Conservation (phyloP, 2,329 filamentous ascomycete genomes). For the Pseudogymnoascus sp. region DNA sequence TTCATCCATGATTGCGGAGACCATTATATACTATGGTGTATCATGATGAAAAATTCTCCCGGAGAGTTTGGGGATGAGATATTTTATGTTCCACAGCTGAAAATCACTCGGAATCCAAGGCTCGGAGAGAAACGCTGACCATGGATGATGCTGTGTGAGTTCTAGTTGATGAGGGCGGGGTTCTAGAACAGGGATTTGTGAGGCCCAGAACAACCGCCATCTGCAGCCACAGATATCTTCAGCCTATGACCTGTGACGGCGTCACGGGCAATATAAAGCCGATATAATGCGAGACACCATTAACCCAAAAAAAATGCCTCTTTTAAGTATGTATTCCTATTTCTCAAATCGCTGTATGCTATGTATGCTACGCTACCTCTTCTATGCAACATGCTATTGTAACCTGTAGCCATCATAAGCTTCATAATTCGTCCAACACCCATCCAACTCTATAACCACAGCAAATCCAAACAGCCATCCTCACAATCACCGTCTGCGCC, state of each 20-base stretch:
- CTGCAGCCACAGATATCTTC: not conserved
- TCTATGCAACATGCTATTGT: not conserved
- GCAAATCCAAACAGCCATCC: not conserved
- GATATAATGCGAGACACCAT: not conserved
- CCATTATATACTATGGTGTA: not conserved
- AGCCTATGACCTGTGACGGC: not conserved
- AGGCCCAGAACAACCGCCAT: not conserved
- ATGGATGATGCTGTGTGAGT: not conserved
- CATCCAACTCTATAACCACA: not conserved
- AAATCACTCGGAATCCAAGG: not conserved
- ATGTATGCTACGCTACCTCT: not conserved
- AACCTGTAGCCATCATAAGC: not conserved
- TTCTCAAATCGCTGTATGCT: not conserved
- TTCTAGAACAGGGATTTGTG: conserved; percentile 5
- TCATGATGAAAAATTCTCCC: not conserved
- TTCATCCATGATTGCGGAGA: conserved; percentile 3
- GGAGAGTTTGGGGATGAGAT: not conserved
- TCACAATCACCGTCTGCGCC: conserved; percentile 37
- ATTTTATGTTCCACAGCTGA: not conserved
- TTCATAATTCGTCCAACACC: conserved; percentile 1
- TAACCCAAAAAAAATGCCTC: not conserved
- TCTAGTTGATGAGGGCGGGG: not conserved
- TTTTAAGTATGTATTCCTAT: not conserved
- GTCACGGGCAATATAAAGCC: not conserved
- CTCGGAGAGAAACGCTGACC: not conserved